Evolutionary conservation across 768 basidiomycete genomes (phyloP).

Genomic region (Gloeophyllum trabeum): DNA sequence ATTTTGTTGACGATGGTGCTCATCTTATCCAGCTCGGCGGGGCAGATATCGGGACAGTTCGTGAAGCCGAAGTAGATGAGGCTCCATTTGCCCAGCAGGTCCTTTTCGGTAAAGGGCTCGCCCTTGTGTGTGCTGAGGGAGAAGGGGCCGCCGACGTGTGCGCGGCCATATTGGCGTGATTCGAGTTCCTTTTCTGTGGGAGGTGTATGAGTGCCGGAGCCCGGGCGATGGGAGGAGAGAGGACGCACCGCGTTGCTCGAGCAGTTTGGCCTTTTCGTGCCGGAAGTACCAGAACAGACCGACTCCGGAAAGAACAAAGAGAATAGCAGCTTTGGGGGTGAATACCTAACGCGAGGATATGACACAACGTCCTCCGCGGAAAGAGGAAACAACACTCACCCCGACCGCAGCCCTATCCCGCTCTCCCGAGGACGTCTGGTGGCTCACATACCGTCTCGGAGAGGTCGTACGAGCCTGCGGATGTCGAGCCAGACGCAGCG

Average conservation of each 20-base stretch:
- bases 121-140: slow-evolving; percentile 55
- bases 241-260: slow-evolving; percentile 61
- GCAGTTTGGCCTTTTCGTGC: slow-evolving; percentile 70
- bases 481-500: too few species aligned
- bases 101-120: slow-evolving; percentile 64
- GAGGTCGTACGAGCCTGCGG: too few species aligned
- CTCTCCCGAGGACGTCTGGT: slow-evolving; percentile 5
- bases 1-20: slow-evolving; percentile 60
- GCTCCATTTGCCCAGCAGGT: slow-evolving; percentile 86
- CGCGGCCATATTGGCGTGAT: slow-evolving; percentile 67
- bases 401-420: slow-evolving; percentile 12
- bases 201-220: not conserved
- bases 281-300: slow-evolving; percentile 86
- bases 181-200: slow-evolving; percentile 64
- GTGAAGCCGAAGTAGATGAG: slow-evolving; percentile 97
- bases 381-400: slow-evolving; percentile 4
- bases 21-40: slow-evolving; percentile 95
- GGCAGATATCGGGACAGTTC: slow-evolving; percentile 98
- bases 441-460: too few species aligned
- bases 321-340: slow-evolving; percentile 70
- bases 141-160: slow-evolving; percentile 90
- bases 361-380: not conserved
- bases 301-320: slow-evolving; percentile 76
- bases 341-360: slow-evolving; percentile 54
- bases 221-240: slow-evolving; percentile 1